Evolutionary conservation across 75 land plant genomes (phyloP).

Genomic region (Pseudotsuga menziesii): DNA sequence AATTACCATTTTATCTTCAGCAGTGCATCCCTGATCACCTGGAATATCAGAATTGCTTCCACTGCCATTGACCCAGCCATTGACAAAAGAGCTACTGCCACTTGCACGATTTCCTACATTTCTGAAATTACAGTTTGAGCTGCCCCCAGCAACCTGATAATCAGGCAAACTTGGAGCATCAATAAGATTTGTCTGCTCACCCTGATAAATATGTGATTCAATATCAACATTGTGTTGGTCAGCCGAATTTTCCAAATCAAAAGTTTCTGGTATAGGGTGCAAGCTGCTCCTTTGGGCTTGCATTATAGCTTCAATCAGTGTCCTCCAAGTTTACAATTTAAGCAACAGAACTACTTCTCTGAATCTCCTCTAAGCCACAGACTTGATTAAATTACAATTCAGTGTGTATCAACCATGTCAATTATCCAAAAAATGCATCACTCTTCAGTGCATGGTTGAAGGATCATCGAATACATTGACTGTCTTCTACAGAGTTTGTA

Average conservation of each 20-base stretch:
- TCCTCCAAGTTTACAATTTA: neutral
- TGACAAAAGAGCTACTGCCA: neutral
- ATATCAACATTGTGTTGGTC: neutral
- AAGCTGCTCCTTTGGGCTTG: neutral
- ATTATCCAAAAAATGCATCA: too few relatives aligned
- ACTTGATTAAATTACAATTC: too few relatives aligned
- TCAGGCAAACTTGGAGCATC: neutral
- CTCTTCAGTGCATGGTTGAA: too few relatives aligned
- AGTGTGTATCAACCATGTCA: too few relatives aligned
- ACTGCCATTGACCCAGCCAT: slow-evolving; percentile 2
- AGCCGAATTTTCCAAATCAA: neutral
- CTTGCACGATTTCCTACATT: neutral
- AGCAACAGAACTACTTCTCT: neutral
- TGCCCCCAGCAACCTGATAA: neutral
- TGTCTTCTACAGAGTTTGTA: too few relatives aligned
- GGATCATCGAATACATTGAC: too few relatives aligned
- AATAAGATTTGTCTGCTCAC: neutral
- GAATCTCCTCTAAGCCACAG: too few relatives aligned
- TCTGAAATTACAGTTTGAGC: neutral
- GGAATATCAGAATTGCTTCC: neutral
- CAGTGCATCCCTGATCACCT: neutral
- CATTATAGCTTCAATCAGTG: neutral
- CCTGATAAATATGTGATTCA: slow-evolving; percentile 2
- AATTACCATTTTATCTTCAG: slow-evolving; percentile 9
- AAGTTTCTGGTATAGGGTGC: neutral